Conservation (phyloP, 1,139 yeast species). For the Citeromyces hawaiiensis region DNA sequence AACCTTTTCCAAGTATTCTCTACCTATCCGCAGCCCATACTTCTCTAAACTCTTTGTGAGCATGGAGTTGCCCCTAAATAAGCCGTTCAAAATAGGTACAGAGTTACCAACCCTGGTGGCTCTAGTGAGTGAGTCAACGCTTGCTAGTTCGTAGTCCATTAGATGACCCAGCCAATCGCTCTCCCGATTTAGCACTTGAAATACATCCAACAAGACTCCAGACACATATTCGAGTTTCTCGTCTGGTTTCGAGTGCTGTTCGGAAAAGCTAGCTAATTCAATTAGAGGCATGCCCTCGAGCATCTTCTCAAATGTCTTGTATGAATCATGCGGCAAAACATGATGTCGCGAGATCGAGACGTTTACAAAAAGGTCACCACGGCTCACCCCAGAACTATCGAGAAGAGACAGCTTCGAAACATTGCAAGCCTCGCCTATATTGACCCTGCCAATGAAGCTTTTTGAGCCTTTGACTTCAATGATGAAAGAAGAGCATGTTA, state of each 20-base stretch:
- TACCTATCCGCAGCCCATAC: constrained; percentile 67
- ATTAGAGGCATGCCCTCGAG: constrained; percentile 36
- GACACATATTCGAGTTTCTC: constrained; percentile 42
- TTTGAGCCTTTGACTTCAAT: constrained; percentile 29
- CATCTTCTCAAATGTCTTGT: constrained; percentile 48
- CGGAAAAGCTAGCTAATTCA: constrained; percentile 33
- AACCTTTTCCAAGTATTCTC: constrained; percentile 60
- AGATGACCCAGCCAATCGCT: constrained; percentile 58
- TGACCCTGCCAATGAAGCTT: constrained; percentile 33
- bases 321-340: constrained; percentile 45
- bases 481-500: constrained; percentile 38
- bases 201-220: constrained; percentile 44
- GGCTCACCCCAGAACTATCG: constrained; percentile 11
- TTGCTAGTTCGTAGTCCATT: constrained; percentile 48
- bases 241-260: constrained; percentile 20
- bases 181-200: constrained; percentile 50
- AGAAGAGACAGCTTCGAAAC: constrained; percentile 10
- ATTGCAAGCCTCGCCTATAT: constrained; percentile 23
- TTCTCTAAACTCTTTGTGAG: constrained; percentile 72
- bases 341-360: constrained; percentile 41
- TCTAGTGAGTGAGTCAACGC: constrained; percentile 24
- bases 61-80: constrained; percentile 78
- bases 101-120: constrained; percentile 9
- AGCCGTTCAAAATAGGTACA: constrained; percentile 48
- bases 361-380: constrained; percentile 49